Evolutionary conservation across 2,329 filamentous ascomycete species (phyloP), one percentile per base, ranked within the genome.

Genomic region (Diaporthe velutina): DNA sequence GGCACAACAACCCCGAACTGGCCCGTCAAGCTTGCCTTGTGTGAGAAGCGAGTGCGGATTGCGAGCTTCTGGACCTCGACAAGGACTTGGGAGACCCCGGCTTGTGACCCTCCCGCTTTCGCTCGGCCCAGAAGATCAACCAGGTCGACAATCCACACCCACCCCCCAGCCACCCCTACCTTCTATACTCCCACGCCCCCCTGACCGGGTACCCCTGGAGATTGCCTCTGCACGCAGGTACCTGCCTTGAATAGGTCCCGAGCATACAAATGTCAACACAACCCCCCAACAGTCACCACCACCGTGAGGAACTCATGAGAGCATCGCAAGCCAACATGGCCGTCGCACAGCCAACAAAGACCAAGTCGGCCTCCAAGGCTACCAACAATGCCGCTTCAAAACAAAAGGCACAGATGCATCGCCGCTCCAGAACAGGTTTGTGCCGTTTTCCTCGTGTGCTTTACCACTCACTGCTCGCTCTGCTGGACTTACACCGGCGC

Each of bases 391-490:
- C 86, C 79, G 86, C 87, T 80, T 83, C 90, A 77, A 95, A 94
- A 86, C 87, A 90, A 82, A 93, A 94, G 85, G 86, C 92, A 81
- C 96, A 98, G 88, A 95, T 97, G 92, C 96, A 98, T 85, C 93
- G 95, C 84, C 92, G 96, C 82, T 98, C 96, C 85, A 92, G 96
- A 86, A 97, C 95, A 91, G 96, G 96, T 98, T 90, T 82, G 93
- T 90, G 61, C 72, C 57, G 52, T 74, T 77, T 79, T 75, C 77
- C 79, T 72, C 76, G 75, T 75, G 72, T 75, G 76, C 52, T 76
- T 61, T 75, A 67, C 33, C 64, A 52, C 55, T 57, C 38, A 30
- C 28, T 52, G 67, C 40, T 30, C 30, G 22, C 35, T 28, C 66
- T 66, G 40, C 33, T 42, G 28, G 38, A 64, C 61, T 72, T 54